Base-by-base conservation (phyloP, 192 early-diverging fungal species). In the Backusella liffmaniae region DNA sequence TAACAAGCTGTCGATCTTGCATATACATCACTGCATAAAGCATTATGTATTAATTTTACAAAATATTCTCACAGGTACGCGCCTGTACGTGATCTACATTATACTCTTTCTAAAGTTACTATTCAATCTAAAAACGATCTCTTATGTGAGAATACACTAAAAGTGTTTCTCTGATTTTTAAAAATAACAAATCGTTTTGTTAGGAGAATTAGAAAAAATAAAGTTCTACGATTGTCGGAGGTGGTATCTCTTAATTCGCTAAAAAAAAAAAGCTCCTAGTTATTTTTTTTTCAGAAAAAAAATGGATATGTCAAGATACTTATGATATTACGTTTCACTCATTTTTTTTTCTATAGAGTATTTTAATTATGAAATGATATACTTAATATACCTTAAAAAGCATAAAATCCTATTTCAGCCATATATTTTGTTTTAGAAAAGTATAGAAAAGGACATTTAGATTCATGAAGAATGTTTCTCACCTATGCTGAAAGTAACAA, bases 121-220 rank as follows among this genome's bases (percentile, higher is more conserved):
- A 26, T 4, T 23, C n/a, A 26, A 13, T 26, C 21, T 23, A 26
- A 26, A 51, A 23, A 59, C 0, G 10, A 26, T 12, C 12, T 5
- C 23, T 26, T 21, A 51, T 6, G 23, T 9, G 56, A 26, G 9
- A 59, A 26, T 12, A 26, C 4, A 12, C 21, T 62, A 29, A 62
- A 62, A 62, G 7, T 12, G 56, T 62, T 62, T 62, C 56, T 62
- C 56, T 62, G n/a, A 18, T 62, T 62, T 62, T 62, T 62, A 62
- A 62, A 62, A 13, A 9, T 29, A 62, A 62, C 21, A 62, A 62
- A 62, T 26, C 56, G 12, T 62, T 62, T 62, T 62, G 1, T 23
- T 26, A 62, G 56, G 21, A 12, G 0, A 10, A 10, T 56, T 9
- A 56, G 23, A 62, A 62, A 59, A 62, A 62, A 62, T 13, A 62